phyloP scores from a whole-genome alignment of 768 basidiomycete genomes.

The Phaeotremella skinneri region DNA sequence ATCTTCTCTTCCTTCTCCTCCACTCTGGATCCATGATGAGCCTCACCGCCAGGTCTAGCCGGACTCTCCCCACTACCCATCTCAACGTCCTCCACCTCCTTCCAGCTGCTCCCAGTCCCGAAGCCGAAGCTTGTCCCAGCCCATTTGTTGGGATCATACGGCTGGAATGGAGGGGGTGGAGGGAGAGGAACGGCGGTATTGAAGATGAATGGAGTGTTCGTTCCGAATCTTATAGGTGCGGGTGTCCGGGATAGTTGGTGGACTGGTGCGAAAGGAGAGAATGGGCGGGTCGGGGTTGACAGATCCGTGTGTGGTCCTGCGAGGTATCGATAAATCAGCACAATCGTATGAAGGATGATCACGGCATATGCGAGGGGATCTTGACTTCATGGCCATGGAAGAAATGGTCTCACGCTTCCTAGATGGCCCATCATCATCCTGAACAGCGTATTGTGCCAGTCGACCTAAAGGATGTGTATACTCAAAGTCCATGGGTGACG shows the following conservation, averaged over 20 bases:
- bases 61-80: conserved; percentile 30
- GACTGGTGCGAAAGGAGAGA: conserved; percentile 12
- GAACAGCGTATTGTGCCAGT: conserved; percentile 18
- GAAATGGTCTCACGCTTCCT: conserved; percentile 34
- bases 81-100: conserved; percentile 31
- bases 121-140: conserved; percentile 18
- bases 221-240: neutral
- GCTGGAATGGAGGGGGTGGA: conserved; percentile 17
- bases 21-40: neutral
- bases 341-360: neutral
- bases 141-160: conserved; percentile 19
- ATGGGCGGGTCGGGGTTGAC: conserved; percentile 18
- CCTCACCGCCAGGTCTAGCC: conserved; percentile 14
- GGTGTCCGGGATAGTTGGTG: conserved; percentile 3
- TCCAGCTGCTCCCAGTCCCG: conserved; percentile 2
- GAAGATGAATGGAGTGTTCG: conserved; percentile 17
- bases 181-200: conserved; percentile 11
- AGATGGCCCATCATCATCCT: conserved; percentile 33
- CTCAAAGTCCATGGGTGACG: conserved; percentile 44
- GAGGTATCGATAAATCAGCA: neutral
- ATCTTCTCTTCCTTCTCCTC: conserved; percentile 3
- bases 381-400: too few relatives aligned
- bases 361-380: too few relatives aligned
- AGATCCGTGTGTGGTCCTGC: conserved; percentile 42
- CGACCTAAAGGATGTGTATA: conserved; percentile 21